phyloP scores from a whole-genome alignment of 2,329 filamentous ascomycete species.

The Teratosphaeria pseudoeucalypti region DNA sequence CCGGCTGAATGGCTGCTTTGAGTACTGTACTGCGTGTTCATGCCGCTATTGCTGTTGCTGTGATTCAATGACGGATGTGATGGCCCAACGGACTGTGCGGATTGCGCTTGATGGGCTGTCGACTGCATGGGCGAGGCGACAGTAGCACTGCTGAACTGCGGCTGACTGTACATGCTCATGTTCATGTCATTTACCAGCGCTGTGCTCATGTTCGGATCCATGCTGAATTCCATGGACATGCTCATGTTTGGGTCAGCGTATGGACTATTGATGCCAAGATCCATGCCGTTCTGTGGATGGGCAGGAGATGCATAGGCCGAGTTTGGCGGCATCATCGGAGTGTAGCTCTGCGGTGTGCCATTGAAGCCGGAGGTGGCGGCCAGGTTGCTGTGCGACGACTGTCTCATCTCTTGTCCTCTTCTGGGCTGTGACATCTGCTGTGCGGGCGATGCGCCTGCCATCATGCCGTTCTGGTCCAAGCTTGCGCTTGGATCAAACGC shows the following conservation, averaged over 20 bases:
- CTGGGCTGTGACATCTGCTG: not conserved
- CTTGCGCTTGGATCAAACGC: conserved; percentile 15
- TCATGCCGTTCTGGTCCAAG: conserved; percentile 14
- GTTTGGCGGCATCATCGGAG: conserved; percentile 27
- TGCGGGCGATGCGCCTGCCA: not conserved
- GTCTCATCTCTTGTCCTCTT: conserved; percentile 15
- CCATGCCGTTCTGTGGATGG: conserved; percentile 27
- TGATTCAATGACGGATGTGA: conserved; percentile 18
- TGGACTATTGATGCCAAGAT: conserved; percentile 34
- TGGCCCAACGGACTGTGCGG: not conserved
- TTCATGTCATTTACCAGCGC: conserved; percentile 15
- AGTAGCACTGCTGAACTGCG: conserved; percentile 29
- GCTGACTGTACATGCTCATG: conserved; percentile 29
- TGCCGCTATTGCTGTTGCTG: conserved; percentile 11
- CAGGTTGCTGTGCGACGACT: conserved; percentile 24
- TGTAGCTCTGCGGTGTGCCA: conserved; percentile 24
- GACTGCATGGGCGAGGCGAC: conserved; percentile 31
- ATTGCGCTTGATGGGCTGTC: conserved; percentile 1
- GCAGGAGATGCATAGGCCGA: conserved; percentile 37
- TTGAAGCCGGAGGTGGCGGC: conserved; percentile 33
- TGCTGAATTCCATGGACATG: conserved; percentile 34
- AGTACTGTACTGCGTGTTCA: conserved; percentile 20
- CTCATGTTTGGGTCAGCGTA: conserved; percentile 30
- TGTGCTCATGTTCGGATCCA: conserved; percentile 18
- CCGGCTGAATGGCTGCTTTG: conserved; percentile 6